Base-by-base conservation (phyloP, 768 basidiomycete genomes). In the Suillus decipiens region DNA sequence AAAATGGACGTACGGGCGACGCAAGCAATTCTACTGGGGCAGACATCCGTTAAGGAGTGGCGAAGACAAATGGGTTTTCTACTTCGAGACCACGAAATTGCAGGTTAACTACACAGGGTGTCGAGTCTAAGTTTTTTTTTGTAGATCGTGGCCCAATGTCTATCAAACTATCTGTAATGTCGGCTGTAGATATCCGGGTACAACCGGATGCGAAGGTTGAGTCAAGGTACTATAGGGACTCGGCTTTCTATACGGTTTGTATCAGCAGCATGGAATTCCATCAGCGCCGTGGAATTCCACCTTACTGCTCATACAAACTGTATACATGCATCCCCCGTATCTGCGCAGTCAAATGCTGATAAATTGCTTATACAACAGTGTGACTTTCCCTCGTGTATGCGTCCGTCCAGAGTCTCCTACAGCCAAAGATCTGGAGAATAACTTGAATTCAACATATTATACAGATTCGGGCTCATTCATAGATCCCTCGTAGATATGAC, bases 41-140 rank as follows among this genome's bases (percentile, higher is more conserved):
- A 19, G 11, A 10, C 36, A 56, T 39, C 36, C 37, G 55, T 37
- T 41, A 41, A 39, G 37, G 55, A 57, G 55, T 22, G 24, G 37
- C 10, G 37, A 57, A 57, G 55, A 57, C 24, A 57, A 57, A 39
- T 57, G 55, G 37, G 24, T 57, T 17, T 57, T 57, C 24, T 57
- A 57, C 15, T 57, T 57, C 17, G 55, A 56, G 36, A 39, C 54
- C 15, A 22, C 9, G 5, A 55, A 37, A 39, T 39, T n/a, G 24
- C 55, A 28, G 55, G 55, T 3, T 7, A 28, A 28, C 15, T 15
- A 56, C 2, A 0, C 55, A 11, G 15, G 54, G 36, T 8, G n/a
- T 22, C 14, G 7, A 55, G n/a, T 5, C 14, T 55, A n/a, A 36
- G 7, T 4, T 54, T 22, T n/a, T 36, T 54, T 41, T 22, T 15